phyloP scores from a whole-genome alignment of 2,329 filamentous ascomycete genomes.

The Trichoderma lentiforme region DNA sequence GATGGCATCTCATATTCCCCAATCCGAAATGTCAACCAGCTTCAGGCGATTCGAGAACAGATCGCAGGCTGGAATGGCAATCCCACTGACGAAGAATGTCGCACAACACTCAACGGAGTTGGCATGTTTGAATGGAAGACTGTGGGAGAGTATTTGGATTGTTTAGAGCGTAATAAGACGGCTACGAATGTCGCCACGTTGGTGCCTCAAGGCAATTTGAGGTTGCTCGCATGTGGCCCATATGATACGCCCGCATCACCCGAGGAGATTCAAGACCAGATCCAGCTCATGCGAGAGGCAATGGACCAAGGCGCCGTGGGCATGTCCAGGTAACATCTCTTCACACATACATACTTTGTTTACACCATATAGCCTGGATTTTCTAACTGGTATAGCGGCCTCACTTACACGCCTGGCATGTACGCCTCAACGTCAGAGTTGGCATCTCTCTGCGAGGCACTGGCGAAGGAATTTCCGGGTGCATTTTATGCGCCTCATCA shows the following conservation, averaged over 20 bases:
- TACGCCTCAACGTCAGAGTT: slow-evolving; percentile 28
- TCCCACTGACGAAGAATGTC: slow-evolving; percentile 25
- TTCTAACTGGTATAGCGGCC: slow-evolving; percentile 19
- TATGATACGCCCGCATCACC: slow-evolving; percentile 23
- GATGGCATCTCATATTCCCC: slow-evolving; percentile 27
- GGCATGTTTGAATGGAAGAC: slow-evolving; percentile 26
- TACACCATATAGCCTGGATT: too few species aligned
- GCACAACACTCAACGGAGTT: slow-evolving; percentile 16
- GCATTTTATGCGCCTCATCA: slow-evolving; percentile 27
- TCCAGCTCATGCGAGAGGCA: slow-evolving; percentile 22
- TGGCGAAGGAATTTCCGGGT: slow-evolving; percentile 24
- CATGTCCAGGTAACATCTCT: slow-evolving; percentile 24
- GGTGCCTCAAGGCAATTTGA: slow-evolving; percentile 26
- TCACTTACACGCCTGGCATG: slow-evolving; percentile 28
- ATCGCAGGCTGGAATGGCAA: slow-evolving; percentile 28
- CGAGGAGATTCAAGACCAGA: slow-evolving; percentile 23
- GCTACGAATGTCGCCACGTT: slow-evolving; percentile 27
- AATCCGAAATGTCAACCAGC: slow-evolving; percentile 20
- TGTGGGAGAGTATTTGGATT: slow-evolving; percentile 25
- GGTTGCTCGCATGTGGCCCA: slow-evolving; percentile 25
- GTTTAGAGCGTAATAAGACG: slow-evolving; percentile 23
- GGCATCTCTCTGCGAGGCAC: slow-evolving; percentile 22
- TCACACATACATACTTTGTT: background rate
- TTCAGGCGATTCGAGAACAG: slow-evolving; percentile 24
- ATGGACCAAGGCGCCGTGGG: slow-evolving; percentile 25